Conservation (phyloP, 176 grass and related monocot genomes). For the Cocos nucifera region DNA sequence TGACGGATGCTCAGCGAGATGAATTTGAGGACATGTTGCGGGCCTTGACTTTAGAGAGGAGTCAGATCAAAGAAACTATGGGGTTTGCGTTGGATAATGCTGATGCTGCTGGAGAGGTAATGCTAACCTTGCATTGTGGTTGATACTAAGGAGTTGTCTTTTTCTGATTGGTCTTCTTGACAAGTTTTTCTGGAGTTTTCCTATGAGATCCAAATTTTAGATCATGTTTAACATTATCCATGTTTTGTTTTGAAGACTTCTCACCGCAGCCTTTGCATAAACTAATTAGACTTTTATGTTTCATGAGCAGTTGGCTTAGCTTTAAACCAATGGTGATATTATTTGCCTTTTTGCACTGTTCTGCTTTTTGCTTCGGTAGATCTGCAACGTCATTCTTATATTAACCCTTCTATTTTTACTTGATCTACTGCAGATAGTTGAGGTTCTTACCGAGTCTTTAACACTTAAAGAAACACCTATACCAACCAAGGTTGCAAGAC, state of each 20-base stretch:
- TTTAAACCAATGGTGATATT: too few relatives aligned
- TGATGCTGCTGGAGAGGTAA: conserved; percentile 97
- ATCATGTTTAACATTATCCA: too few relatives aligned
- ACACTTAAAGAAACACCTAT: conserved; percentile 88
- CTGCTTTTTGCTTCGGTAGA: too few relatives aligned
- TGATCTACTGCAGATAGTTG: conserved; percentile 56
- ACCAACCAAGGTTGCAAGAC: conserved; percentile 91
- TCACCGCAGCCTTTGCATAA: too few relatives aligned
- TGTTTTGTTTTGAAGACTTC: too few relatives aligned
- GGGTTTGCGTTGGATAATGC: conserved; percentile 94
- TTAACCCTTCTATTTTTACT: not conserved
- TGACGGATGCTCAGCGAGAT: conserved; percentile 91
- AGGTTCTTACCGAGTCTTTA: conserved; percentile 91
- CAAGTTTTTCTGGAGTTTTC: too few relatives aligned
- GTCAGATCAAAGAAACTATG: conserved; percentile 92
- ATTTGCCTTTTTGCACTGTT: too few relatives aligned
- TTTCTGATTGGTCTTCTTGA: too few relatives aligned
- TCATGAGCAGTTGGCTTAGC: too few relatives aligned
- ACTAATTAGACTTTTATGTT: too few relatives aligned
- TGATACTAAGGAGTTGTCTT: not conserved
- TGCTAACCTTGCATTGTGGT: not conserved
- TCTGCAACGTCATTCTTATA: not conserved
- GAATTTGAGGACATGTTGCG: conserved; percentile 99
- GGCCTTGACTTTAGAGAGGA: conserved; percentile 77
- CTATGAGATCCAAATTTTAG: too few relatives aligned